Evolutionary conservation across 176 grass and related monocot species (phyloP), one percentile per base, ranked within the genome.

Genomic region (Tuctoria greenei): DNA sequence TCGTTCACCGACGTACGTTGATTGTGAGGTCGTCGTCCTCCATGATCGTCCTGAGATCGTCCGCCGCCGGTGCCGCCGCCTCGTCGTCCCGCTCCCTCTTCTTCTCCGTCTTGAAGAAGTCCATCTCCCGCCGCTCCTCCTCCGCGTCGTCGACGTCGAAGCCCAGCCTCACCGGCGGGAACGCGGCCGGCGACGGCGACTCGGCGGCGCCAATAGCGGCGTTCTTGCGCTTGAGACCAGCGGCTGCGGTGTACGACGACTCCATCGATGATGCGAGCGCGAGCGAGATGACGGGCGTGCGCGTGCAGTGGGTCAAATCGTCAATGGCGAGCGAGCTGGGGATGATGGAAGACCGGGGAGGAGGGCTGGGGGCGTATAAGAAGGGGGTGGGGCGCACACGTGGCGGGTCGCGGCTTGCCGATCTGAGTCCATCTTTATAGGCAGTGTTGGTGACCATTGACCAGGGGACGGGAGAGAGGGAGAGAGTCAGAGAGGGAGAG

Each of bases 101-200:
- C 58, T 79, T 82, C 83, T 93, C 86, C 10, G 66, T 83, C 60
- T 83, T 83, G 84, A 97, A 97, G 78, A 97, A 97, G 74, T 97
- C 94, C 58, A 91, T 86, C 86, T 91, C 61, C 49, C 78, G 67
- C 12, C 26, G 31, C 5, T 57, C 68, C 74, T 8, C 45, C 31
- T 4, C 6, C 6, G 0, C 54, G 5, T 0, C 63, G 8, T 8
- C 60, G 47, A 13, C n/a, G 37, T 35, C 75, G 47, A 26, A 85
- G 25, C 82, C 57, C 21, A 73, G 7, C 60, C 4, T 34, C 38
- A 5, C 76, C 5, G 11, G 21, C 69, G 34, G 78, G 77, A 69
- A 69, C 44, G 23, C 21, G 7, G 18, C 40, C 15, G 8, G 7
- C 34, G 16, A 0, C 23, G 20, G 5, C 14, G 39, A 3, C 56